Conservation (phyloP, 768 basidiomycete species). For the Hygrophoropsis aurantiaca region DNA sequence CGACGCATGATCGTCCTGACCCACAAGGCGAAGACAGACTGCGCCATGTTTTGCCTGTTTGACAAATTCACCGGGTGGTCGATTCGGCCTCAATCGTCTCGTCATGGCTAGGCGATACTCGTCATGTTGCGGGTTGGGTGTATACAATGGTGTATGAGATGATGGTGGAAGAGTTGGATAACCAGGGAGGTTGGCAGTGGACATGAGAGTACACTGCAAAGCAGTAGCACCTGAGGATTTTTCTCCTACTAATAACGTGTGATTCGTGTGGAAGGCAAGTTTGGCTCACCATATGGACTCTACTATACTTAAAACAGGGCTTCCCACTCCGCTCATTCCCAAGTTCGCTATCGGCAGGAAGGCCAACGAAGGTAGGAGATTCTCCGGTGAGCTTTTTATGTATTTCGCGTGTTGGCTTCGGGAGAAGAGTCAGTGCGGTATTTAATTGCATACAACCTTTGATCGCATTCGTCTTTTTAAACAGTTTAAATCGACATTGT, state of each 20-base stretch:
- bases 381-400: too few relatives aligned
- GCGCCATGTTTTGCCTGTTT: constrained; percentile 60
- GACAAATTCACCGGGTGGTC: constrained; percentile 49
- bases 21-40: constrained; percentile 48
- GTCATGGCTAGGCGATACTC: constrained; percentile 55
- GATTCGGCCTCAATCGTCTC: constrained; percentile 33
- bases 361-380: not conserved
- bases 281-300: constrained; percentile 26
- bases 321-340: constrained; percentile 33
- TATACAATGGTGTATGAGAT: constrained; percentile 48
- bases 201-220: constrained; percentile 43
- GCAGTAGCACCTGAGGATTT: constrained; percentile 1
- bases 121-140: constrained; percentile 49
- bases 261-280: constrained; percentile 8
- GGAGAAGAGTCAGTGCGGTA: too few relatives aligned
- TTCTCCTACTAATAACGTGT: constrained; percentile 18
- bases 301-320: constrained; percentile 32
- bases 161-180: constrained; percentile 40
- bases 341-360: constrained; percentile 1
- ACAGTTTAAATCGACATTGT: too few relatives aligned
- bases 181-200: constrained; percentile 51
- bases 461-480: too few relatives aligned
- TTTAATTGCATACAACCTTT: too few relatives aligned
- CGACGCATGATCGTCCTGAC: constrained; percentile 48
- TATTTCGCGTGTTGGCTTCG: too few relatives aligned